Percentiles rank a stretch among this genome's conserved stretches.
phyloP scores from a whole-genome alignment of 495 filamentous ascomycete genomes.

The Tuber melanosporum region DNA sequence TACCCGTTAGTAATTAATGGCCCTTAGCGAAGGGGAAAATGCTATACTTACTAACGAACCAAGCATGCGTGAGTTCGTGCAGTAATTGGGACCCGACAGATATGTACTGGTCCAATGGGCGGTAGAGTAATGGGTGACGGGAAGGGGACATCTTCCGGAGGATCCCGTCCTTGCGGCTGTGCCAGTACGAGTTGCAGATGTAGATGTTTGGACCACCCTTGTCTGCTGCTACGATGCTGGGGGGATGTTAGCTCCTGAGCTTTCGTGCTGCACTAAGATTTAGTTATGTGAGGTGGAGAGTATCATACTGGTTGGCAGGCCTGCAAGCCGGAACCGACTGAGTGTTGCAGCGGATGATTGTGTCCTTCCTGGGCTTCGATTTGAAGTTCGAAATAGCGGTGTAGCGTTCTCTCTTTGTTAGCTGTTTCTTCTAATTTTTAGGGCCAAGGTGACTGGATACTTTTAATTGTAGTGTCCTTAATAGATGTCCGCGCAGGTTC shows the following conservation, averaged over 20 bases:
- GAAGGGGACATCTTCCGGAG: not conserved
- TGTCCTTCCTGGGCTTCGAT: not conserved
- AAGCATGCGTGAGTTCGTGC: not conserved
- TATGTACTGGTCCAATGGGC: not conserved
- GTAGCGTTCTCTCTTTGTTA: not conserved
- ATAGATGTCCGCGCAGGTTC: not conserved
- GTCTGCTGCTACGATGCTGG: not conserved
- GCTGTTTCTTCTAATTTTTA: not conserved
- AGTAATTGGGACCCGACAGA: not conserved
- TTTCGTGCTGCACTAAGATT: not conserved
- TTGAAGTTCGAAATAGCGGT: not conserved
- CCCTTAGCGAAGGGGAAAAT: not conserved
- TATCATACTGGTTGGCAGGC: not conserved
- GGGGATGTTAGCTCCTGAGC: not conserved
- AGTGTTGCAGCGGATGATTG: not conserved
- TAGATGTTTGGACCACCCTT: not conserved
- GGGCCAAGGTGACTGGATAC: not conserved
- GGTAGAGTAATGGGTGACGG: not conserved
- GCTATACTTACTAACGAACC: not conserved
- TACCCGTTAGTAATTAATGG: not conserved
- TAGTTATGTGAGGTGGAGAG: not conserved
- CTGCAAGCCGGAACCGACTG: not conserved
- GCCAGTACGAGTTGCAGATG: constrained; percentile 3
- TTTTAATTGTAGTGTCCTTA: not conserved
- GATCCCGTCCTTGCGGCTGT: not conserved